Evolutionary conservation across 2,329 filamentous ascomycete genomes (phyloP), one percentile per base, ranked within the genome.

Genomic region (Geosmithia morbida): DNA sequence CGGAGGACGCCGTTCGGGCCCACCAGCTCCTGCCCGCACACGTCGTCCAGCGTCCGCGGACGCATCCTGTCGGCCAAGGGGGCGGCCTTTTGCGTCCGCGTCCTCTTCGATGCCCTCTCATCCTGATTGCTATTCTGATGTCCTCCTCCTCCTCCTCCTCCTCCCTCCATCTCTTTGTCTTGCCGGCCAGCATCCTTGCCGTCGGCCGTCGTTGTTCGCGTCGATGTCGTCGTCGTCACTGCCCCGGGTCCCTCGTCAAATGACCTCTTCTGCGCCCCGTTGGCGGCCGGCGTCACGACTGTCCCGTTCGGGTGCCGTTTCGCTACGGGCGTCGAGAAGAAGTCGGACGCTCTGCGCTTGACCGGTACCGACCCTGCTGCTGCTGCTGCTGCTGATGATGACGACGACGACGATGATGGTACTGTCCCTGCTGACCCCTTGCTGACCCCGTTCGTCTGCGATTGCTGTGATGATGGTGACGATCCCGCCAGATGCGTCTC

Each of bases 11-110:
- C 92, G 30, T 79, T 69, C 0, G 79, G 77, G 0, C 88, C 90
- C 2, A 98, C 89, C 0, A 98, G 77, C 43, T 95, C 87, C 65
- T 98, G 92, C 0, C 92, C 92, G 53, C 74, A 88, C 2, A 97
- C 85, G 16, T 95, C 83, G 57, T 96, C 86, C 7, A 98, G 74
- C 1, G 74, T 85, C 48, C 72, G 74, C 2, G 92, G 92, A 3
- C 92, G 80, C 87, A 97, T 95, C 29, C 90, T 84, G 64, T 98
- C 92, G 2, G 92, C 89, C 17, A 98, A 70, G 1, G 92, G 92
- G 8, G 87, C 88, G 1, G 81, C 79, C 56, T 81, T 79, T 49
- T 80, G 76, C 37, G 71, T 76, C 65, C 86, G 87, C 14, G 74
- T 68, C 58, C 81, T 83, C 62, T 90, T 88, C 3, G 69, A 54